Evolutionary conservation across 139 green algal genomes (phyloP), one percentile per base, ranked within the genome.

Genomic region (Pycnococcus provasolii): DNA sequence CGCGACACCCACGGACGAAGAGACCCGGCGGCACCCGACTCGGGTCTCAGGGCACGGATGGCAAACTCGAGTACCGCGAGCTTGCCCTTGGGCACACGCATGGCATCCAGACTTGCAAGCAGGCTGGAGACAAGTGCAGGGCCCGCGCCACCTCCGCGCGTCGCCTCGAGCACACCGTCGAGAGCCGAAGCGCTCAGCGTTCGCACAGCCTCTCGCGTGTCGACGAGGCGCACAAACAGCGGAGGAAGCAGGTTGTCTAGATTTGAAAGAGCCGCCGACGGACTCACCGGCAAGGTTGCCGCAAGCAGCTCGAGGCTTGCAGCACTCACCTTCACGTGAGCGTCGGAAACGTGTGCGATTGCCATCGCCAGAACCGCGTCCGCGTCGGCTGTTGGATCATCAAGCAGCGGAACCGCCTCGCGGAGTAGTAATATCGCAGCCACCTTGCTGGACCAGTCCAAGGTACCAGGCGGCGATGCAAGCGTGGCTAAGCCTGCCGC

Each of bases 231-330:
- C 4, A 72, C 50, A 42, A 89, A 83, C 58, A 89, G 73, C 47
- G 68, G 8, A 0, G 77, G 77, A 68, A 88, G 64, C 53, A 89
- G 58, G 5, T 73, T 65, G 53, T 90, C 84, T 41, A 90, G 77
- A 26, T 26, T 26, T 26, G 26, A 26, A 26, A 26, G 26, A 26
- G 26, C 26, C 26, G 26, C 26, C 26, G 26, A 26, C 26, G 26
- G 26, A 26, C 26, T 26, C 26, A 26, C 26, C 26, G 26, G 26
- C 26, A 26, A 26, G 26, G 26, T 26, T 26, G 26, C 26, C 26
- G 26, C 26, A 26, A 26, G 26, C 26, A 37, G 5, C 58, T 64
- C 58, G 58, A 48, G 58, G 3, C 40, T 41, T 40, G 58, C 15
- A 4, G 46, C 58, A 41, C 4, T 48, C 11, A 46, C 58, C 40